Evolutionary conservation across 331 rosid genomes (phyloP), one percentile per base, ranked within the genome.

Genomic region (Pyracantha coccinea): DNA sequence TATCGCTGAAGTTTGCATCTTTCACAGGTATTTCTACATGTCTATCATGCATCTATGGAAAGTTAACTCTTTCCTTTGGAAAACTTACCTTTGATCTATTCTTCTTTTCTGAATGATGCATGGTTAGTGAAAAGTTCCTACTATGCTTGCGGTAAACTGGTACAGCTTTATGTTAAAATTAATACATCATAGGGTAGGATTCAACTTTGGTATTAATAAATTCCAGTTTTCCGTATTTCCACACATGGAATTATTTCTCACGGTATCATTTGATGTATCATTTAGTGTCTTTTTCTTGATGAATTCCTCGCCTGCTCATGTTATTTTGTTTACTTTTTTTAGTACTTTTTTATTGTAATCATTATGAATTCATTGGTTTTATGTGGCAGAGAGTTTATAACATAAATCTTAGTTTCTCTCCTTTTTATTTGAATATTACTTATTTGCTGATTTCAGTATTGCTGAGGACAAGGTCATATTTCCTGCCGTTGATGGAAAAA

Each of bases 381-480:
- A 38, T 1, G 45, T 38, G 45, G 45, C 17, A 8, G 66, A 47
- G 31, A 20, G 14, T 68, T 20, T 9, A 25, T 15, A 50, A 2
- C 1, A 21, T 66, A 61, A 19, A 67, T 11, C 23, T 50, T 53
- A 14, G 19, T 62, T 44, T 58, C 54, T 72, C 66, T 55, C 80
- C 68, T 73, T 72, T 55, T 71, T 62, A 47, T 83, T 81, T 81
- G 77, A 74, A 68, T 72, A 41, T 78, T 77, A 59, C 72, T 66
- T 45, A 44, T 85, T 75, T 79, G 78, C n/a, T 80, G 72, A 61
- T 84, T 83, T 86, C 96, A 95, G 99, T 83, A 95, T 89, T 83
- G 98, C 99, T 5, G 99, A 95, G 91, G 99, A 95, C 91, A 86
- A 82, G 88, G 93, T 92, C 77, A 89, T 95, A 82, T 95, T 95